Base-by-base conservation (phyloP, 2,329 filamentous ascomycete genomes). In the Exophiala calicioides region DNA sequence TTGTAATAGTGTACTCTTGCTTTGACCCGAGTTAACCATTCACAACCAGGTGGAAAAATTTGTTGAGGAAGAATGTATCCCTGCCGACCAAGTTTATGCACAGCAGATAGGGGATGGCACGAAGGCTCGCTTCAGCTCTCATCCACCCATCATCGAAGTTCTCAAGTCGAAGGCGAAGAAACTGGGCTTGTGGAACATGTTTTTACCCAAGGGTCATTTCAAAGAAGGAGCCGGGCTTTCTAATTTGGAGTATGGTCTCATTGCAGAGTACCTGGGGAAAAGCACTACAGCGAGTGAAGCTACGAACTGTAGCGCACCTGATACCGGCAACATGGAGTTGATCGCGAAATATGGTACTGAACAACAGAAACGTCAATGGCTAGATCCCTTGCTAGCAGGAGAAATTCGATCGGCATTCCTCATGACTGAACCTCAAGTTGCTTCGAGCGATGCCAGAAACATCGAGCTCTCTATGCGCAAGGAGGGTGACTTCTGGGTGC, bases 111-210 rank as follows among this genome's bases (percentile, higher is more conserved):
- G 89, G 60, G 70, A 83, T 50, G 77, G 84, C 39, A 44, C 50
- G 3, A 50, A 54, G 18, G 72, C 80, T 53, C 82, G 91, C 75
- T 97, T 91, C 86, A 79, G 85, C 57, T 71, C 76, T 29, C 86
- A 94, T 66, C 91, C 93, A 1, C 66, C 77, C 31, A 78, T 97
- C 60, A 80, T 98, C 52, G 93, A 98, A 59, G 85, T 93, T 44
- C 79, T 98, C 60, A 97, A 97, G 79, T 75, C 72, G 56, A 87
- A 90, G 68, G 93, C 91, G 33, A 80, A 78, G 63, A 78, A 85
- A 59, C 79, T 95, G 19, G 93, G 91, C 1, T 77, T 98, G 34
- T 98, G 93, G 93, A 98, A 98, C 72, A 86, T 98, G 85, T 98
- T 98, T 77, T 72, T 98, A 59, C 88, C 93, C 56, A 91, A 87